Percentiles rank a stretch among this genome's conserved stretches.
phyloP scores from a whole-genome alignment of 495 filamentous ascomycete genomes.

The Podospora pseudoanserina region DNA sequence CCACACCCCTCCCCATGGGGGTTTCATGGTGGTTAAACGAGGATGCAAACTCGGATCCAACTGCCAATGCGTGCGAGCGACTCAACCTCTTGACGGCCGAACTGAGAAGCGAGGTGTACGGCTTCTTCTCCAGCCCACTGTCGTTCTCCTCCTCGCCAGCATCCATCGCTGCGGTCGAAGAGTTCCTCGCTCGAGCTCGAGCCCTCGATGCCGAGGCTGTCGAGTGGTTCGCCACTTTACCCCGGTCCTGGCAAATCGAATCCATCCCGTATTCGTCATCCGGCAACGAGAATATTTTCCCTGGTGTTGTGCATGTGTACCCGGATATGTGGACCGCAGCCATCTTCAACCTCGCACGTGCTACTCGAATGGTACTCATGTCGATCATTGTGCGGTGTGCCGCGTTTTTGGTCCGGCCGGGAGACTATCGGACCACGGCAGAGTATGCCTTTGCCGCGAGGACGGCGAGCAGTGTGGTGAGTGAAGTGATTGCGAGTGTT shows the following conservation, averaged over 20 bases:
- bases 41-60: conserved; percentile 34
- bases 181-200: conserved; percentile 42
- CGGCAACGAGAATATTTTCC: conserved; percentile 41
- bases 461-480: conserved; percentile 41
- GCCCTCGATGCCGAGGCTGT: conserved; percentile 40
- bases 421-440: conserved; percentile 51
- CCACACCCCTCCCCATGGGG: conserved; percentile 45
- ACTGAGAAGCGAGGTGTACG: conserved; percentile 44
- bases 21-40: conserved; percentile 51
- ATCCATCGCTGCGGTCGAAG: conserved; percentile 38
- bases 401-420: conserved; percentile 49
- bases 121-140: conserved; percentile 31
- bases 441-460: conserved; percentile 47
- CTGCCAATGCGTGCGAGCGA: conserved; percentile 39
- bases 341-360: conserved; percentile 46
- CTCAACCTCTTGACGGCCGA: conserved; percentile 46
- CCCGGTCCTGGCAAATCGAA: conserved; percentile 37
- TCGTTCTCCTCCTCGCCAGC: conserved; percentile 32
- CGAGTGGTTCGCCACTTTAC: conserved; percentile 42
- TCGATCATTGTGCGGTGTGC: conserved; percentile 47
- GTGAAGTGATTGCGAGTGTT: conserved; percentile 49
- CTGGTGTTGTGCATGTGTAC: conserved; percentile 51
- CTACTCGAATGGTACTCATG: conserved; percentile 44
- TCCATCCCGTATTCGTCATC: conserved; percentile 36
- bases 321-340: conserved; percentile 47